Percentiles rank a stretch among this genome's conserved stretches.
These are phyloP conservation scores for Hevea brasiliensis DNA, from an alignment of 345 rosid species.

Conservation along the genomic window DNA sequence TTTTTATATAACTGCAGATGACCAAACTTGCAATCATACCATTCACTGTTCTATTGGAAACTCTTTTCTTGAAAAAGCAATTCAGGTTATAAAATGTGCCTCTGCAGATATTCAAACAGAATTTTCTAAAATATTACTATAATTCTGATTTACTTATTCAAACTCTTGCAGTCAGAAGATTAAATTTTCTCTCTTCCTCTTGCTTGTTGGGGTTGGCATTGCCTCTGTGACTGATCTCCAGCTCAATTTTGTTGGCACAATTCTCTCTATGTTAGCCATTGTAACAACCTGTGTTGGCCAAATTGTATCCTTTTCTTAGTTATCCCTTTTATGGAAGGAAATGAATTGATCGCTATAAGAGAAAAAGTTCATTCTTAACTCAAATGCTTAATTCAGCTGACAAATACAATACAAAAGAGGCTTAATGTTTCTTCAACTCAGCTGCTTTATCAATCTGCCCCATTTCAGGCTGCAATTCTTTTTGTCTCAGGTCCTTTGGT, in stretches of 20 bases:
- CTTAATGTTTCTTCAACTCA: conserved; percentile 93
- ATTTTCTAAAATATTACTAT: not conserved
- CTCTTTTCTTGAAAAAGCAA: conserved; percentile 81
- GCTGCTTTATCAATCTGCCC: conserved; percentile 93
- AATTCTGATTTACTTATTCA: not conserved
- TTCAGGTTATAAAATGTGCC: conserved; percentile 55
- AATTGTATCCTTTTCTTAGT: conserved; percentile 74
- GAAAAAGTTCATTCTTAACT: conserved; percentile 23
- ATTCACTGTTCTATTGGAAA: conserved; percentile 91
- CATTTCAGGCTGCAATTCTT: conserved; percentile 94
- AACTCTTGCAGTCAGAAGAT: conserved; percentile 67
- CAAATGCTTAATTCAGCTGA: conserved; percentile 50
- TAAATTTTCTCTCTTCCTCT: conserved; percentile 60
- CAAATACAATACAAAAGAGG: conserved; percentile 94
- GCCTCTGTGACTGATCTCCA: conserved; percentile 97
- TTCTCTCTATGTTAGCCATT: conserved; percentile 83
- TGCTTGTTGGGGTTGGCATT: conserved; percentile 83
- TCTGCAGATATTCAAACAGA: too few species aligned
- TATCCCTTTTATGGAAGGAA: too few species aligned
- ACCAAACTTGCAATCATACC: conserved; percentile 99
- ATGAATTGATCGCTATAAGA: too few species aligned
- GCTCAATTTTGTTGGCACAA: conserved; percentile 77
- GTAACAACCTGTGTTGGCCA: conserved; percentile 93
- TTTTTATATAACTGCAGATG: too few species aligned
- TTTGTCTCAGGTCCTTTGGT: conserved; percentile 94